phyloP scores from a whole-genome alignment of 1,139 yeast species.

The Pichia sp. region DNA sequence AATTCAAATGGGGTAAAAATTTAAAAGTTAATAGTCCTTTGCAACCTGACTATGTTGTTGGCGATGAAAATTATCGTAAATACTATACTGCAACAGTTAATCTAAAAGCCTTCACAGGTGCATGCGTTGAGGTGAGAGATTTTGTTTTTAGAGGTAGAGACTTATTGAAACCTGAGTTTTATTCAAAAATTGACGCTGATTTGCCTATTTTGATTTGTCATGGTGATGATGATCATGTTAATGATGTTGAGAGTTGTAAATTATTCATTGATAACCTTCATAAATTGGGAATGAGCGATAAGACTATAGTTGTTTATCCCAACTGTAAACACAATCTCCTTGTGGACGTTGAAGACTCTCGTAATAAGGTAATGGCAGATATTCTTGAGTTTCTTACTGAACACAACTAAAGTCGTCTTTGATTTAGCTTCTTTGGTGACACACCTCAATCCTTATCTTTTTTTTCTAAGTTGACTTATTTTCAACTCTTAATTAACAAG shows the following conservation, averaged over 20 bases:
- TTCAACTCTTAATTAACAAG: no score
- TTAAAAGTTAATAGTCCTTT: slow-evolving; percentile 52
- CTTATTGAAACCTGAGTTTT: slow-evolving; percentile 39
- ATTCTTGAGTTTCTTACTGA: slow-evolving; percentile 36
- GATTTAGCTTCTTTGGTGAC: background rate
- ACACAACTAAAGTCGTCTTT: background rate
- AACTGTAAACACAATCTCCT: slow-evolving; percentile 42
- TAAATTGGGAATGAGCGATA: slow-evolving; percentile 28
- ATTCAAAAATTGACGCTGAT: slow-evolving; percentile 37
- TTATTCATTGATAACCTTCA: slow-evolving; percentile 39
- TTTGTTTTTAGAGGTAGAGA: slow-evolving; percentile 58
- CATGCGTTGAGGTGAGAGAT: slow-evolving; percentile 52
- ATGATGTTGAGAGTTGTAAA: slow-evolving; percentile 48
- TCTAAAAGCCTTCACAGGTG: slow-evolving; percentile 31
- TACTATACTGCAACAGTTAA: slow-evolving; percentile 30
- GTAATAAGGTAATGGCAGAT: slow-evolving; percentile 21
- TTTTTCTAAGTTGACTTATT: no score
- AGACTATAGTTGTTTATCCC: slow-evolving; percentile 20
- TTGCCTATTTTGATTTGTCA: slow-evolving; percentile 46
- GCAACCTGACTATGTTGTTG: slow-evolving; percentile 48
- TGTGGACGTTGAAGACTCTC: slow-evolving; percentile 32
- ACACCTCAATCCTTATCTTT: no score
- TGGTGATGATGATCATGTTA: slow-evolving; percentile 48
- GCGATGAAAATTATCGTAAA: slow-evolving; percentile 43
- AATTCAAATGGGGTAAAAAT: slow-evolving; percentile 39